phyloP scores from a whole-genome alignment of 2,329 filamentous ascomycete species.

The Colletotrichum brevisporum region DNA sequence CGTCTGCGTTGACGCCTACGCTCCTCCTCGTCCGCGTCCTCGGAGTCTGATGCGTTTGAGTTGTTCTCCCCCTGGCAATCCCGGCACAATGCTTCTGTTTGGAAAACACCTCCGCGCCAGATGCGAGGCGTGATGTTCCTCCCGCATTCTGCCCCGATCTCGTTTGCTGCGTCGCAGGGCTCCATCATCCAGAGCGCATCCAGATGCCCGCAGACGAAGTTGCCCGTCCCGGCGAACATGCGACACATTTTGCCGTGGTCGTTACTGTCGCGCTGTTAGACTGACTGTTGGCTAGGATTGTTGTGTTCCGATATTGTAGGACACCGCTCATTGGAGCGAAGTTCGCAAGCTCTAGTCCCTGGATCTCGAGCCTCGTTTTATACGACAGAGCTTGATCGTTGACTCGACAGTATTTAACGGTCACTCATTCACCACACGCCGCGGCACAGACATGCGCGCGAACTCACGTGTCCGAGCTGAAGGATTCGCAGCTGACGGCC shows the following conservation, averaged over 20 bases:
- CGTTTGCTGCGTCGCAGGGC: not conserved
- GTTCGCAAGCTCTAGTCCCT: too few relatives aligned
- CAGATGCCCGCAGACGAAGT: not conserved
- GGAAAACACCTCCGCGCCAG: not conserved
- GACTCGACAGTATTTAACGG: accelerated
- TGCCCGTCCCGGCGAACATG: not conserved
- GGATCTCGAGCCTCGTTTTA: too few relatives aligned
- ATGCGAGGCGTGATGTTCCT: not conserved
- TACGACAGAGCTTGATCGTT: too few relatives aligned
- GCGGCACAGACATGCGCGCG: too few relatives aligned
- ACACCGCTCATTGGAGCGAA: too few relatives aligned
- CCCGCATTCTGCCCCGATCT: not conserved
- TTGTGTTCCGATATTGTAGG: too few relatives aligned
- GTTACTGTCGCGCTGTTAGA: too few relatives aligned
- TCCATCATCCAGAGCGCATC: slow-evolving; percentile 9
- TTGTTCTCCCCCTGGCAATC: not conserved
- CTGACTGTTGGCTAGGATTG: too few relatives aligned
- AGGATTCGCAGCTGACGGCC: too few relatives aligned
- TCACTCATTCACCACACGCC: too few relatives aligned
- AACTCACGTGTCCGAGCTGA: too few relatives aligned
- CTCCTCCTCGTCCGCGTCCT: not conserved
- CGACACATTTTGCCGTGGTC: not conserved
- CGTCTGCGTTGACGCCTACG: slow-evolving; percentile 4
- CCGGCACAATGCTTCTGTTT: not conserved
- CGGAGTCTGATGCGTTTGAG: not conserved